A percentile compares a stretch with the other conserved stretches of the same genome.
phyloP scores from a whole-genome alignment of 2,329 filamentous ascomycete genomes.

The Chaetothyriales sp. region DNA sequence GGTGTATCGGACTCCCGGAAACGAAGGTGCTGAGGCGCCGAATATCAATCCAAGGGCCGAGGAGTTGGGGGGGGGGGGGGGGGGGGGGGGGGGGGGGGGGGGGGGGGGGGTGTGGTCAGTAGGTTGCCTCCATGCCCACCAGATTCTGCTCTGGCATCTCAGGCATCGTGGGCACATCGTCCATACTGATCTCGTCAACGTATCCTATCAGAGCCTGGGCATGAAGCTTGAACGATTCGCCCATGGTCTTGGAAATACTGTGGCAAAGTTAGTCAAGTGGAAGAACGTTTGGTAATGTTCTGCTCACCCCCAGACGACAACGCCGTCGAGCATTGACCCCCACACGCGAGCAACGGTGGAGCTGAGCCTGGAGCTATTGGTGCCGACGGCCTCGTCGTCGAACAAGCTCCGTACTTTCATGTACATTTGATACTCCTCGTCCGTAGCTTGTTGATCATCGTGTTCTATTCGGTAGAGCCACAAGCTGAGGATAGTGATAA shows the following conservation, averaged over 20 bases:
- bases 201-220: conserved; percentile 89
- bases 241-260: conserved; percentile 64
- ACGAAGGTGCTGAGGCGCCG: background rate
- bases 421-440: conserved; percentile 79
- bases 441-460: conserved; percentile 79
- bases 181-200: conserved; percentile 57
- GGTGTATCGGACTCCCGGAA: background rate
- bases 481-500: conserved; percentile 93
- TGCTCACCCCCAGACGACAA: conserved; percentile 97
- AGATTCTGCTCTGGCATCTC: conserved; percentile 14
- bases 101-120: conserved; percentile 10
- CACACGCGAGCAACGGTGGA: conserved; percentile 90
- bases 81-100: too few relatives aligned
- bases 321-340: conserved; percentile 97
- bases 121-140: conserved; percentile 15
- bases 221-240: conserved; percentile 94
- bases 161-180: conserved; percentile 21
- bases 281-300: conserved; percentile 11
- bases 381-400: conserved; percentile 76
- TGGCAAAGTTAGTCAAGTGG: conserved; percentile 31
- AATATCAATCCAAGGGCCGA: background rate
- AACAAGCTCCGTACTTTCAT: conserved; percentile 45
- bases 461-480: conserved; percentile 99
- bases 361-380: conserved; percentile 71
- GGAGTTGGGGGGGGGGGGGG: too few relatives aligned